These are phyloP conservation scores for Purpureocillium takamizusanense DNA, from an alignment of 2,329 filamentous ascomycete genomes.

Conservation along the genomic window DNA sequence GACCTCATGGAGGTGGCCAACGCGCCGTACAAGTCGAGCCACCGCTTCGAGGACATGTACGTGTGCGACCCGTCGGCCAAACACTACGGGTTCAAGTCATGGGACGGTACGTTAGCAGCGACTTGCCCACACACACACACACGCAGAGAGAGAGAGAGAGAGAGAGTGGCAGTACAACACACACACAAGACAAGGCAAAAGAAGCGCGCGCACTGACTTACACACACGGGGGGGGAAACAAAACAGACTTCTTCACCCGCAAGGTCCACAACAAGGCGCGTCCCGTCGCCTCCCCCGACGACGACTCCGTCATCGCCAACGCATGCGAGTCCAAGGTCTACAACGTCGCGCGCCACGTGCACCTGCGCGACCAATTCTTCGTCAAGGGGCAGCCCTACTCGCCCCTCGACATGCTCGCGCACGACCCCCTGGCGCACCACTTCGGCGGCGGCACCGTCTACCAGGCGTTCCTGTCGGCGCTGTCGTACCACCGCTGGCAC, in stretches of 20 bases:
- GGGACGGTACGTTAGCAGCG: constrained; percentile 42
- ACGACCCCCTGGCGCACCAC: constrained; percentile 37
- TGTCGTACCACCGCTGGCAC: constrained; percentile 68
- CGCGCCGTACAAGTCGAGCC: constrained; percentile 26
- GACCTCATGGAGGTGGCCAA: constrained; percentile 46
- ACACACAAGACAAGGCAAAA: no score
- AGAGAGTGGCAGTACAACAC: no score
- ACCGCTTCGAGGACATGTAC: constrained; percentile 52
- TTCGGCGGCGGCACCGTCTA: constrained; percentile 60
- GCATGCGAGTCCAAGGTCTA: constrained; percentile 56
- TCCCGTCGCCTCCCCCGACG: constrained; percentile 46
- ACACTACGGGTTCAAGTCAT: constrained; percentile 54
- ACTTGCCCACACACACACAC: not conserved
- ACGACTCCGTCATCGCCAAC: constrained; percentile 48
- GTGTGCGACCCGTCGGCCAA: constrained; percentile 45
- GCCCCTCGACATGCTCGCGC: constrained; percentile 51
- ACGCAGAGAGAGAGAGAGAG: not conserved
- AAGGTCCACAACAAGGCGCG: constrained; percentile 42
- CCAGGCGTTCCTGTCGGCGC: constrained; percentile 58
- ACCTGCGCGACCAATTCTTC: constrained; percentile 55
- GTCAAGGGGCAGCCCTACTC: constrained; percentile 63
- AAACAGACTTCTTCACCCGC: constrained; percentile 54
- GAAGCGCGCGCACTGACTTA: no score
- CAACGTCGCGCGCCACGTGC: constrained; percentile 38
- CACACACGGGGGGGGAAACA: not conserved